Evolutionary conservation across 768 basidiomycete species (phyloP), one percentile per base, ranked within the genome.

Genomic region (Coprinellus aureogranulatus): DNA sequence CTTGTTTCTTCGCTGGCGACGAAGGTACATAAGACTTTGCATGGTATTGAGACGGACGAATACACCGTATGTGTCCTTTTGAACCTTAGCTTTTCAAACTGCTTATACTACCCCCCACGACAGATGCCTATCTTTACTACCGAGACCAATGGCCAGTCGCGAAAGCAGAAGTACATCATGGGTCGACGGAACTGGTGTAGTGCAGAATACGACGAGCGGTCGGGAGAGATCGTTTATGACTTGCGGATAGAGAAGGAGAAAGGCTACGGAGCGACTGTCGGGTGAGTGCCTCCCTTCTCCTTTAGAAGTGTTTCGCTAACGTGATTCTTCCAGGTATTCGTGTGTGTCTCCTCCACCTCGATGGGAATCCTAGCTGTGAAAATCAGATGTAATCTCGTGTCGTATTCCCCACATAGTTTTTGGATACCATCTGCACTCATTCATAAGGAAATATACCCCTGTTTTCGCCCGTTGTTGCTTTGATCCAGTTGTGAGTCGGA

Each of bases 141-240:
- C 12, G 93, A 95, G 41, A 83, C 94, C 1, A 84, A 92, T 61
- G 95, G 93, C 0, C 76, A 80, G 28, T 59, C 78, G n/a, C 81
- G 89, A 37, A 92, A 91, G 68, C 84, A 86, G 55, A 90, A 86
- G 65, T 87, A 81, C 64, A 86, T 97, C 57, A 94, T 94, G 87
- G 92, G 91, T 2, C 76, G 84, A 55, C 82, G 95, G 37, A 98
- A 98, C 69, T 98, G 92, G 87, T 89, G 90, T 65, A 79, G 80
- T 37, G 84, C 91, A 8, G 72, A 79, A 30, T 87, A 82, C 75
- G 82, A 90, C 44, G 64, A 69, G 14, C 52, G 64, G 2, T 80
- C 81, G 4, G 87, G 87, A 0, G 87, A 89, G 4, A 64, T 98
- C 62, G 72, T 82, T 8, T 98, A 91, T 61, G 89, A 93, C 62